Conservation (phyloP, 2,329 filamentous ascomycete genomes). For the Pleomassaria siparia region DNA sequence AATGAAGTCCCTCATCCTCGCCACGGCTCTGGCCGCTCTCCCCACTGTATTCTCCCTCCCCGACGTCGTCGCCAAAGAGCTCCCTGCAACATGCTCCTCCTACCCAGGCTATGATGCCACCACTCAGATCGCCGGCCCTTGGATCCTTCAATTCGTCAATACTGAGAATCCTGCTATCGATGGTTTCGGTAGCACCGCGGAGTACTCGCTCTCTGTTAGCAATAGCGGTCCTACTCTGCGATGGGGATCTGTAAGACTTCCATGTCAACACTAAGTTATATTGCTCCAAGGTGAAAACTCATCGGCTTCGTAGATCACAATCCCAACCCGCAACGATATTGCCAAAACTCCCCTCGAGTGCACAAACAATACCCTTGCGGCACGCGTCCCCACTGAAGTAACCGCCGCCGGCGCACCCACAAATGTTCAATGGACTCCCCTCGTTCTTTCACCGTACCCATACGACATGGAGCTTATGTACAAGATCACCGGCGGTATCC, state of each 20-base stretch:
- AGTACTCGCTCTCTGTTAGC: slow-evolving; percentile 10
- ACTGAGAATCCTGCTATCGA: slow-evolving; percentile 20
- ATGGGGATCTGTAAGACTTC: slow-evolving; percentile 15
- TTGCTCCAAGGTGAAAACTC: neutral
- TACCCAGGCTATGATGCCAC: slow-evolving; percentile 19
- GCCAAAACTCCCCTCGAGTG: slow-evolving; percentile 20
- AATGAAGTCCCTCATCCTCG: slow-evolving; percentile 6
- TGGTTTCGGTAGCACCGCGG: slow-evolving; percentile 11
- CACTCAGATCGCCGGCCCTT: slow-evolving; percentile 16
- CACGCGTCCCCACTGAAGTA: slow-evolving; percentile 11
- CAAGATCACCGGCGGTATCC: slow-evolving; percentile 14
- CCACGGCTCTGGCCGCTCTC: neutral
- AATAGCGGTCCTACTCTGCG: slow-evolving; percentile 11
- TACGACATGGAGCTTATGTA: slow-evolving; percentile 20
- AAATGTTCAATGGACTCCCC: slow-evolving; percentile 13
- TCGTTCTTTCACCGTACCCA: slow-evolving; percentile 15
- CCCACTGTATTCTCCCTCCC: neutral
- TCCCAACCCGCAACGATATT: slow-evolving; percentile 16
- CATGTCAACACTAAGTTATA: too few relatives aligned
- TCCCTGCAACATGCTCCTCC: slow-evolving; percentile 18
- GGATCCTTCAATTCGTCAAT: slow-evolving; percentile 11
- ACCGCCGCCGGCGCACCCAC: slow-evolving; percentile 13
- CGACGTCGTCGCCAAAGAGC: slow-evolving; percentile 6
- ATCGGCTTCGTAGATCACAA: slow-evolving; percentile 15
- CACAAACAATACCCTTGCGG: slow-evolving; percentile 10